Conservation (phyloP, 2,329 filamentous ascomycete genomes). For the Dactylellina sp. region DNA sequence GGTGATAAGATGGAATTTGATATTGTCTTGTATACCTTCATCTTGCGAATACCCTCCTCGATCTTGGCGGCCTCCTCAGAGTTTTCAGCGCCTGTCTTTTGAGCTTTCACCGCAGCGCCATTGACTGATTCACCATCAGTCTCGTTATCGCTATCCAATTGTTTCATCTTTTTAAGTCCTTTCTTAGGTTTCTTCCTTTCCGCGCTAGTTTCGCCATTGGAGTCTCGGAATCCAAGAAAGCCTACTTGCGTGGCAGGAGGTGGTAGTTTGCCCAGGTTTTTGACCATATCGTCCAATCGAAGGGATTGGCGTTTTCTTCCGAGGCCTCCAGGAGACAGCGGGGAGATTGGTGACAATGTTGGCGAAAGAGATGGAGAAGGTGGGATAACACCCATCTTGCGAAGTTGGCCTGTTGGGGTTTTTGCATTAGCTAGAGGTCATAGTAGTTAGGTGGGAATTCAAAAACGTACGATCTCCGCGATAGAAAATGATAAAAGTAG, state of each 20-base stretch:
- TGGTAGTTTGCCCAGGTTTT: constrained; percentile 49
- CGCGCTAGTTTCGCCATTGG: constrained; percentile 19
- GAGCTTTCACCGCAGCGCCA: constrained; percentile 13
- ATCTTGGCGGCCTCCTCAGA: constrained; percentile 52
- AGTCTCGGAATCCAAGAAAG: constrained; percentile 51
- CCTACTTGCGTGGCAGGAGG: constrained; percentile 48
- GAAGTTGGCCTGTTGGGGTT: constrained; percentile 79
- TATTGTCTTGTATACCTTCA: constrained; percentile 39
- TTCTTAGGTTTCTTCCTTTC: constrained; percentile 52
- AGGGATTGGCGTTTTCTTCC: constrained; percentile 51
- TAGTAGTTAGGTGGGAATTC: not conserved
- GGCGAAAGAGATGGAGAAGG: constrained; percentile 68
- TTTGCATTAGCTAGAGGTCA: not conserved
- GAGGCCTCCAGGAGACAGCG: constrained; percentile 31
- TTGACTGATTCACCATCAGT: constrained; percentile 51
- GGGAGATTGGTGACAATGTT: constrained; percentile 34
- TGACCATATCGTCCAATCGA: constrained; percentile 51
- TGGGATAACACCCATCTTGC: constrained; percentile 95
- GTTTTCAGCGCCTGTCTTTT: constrained; percentile 23
- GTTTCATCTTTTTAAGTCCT: constrained; percentile 37
- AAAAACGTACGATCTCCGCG: constrained; percentile 83
- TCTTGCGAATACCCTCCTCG: constrained; percentile 56
- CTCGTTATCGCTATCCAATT: constrained; percentile 55
- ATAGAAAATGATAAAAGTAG: constrained; percentile 97
- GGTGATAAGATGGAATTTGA: not conserved